Evolutionary conservation across 2,329 filamentous ascomycete species (phyloP), one percentile per base, ranked within the genome.

Genomic region (Phaeomoniella chlamydospora): DNA sequence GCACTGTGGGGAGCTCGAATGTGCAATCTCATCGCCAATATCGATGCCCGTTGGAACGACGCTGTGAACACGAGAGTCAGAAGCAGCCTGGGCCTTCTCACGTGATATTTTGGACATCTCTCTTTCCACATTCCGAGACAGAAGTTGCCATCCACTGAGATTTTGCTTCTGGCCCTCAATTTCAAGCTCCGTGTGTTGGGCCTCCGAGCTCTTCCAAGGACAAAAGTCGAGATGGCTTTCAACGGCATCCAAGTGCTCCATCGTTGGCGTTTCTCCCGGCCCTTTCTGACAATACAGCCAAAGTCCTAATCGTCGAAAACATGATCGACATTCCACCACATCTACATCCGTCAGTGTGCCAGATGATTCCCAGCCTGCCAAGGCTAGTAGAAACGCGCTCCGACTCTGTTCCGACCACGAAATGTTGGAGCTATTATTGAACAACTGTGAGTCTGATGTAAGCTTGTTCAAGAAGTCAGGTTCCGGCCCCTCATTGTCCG

Each of bases 281-380:
- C 9, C 6, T n/a, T 26, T 26, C 9, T 6, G 9, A 26, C 22
- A n/a, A 55, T 93, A 96, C 65, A 98, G 80, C 90, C 90, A 98
- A 2, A 98, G 67, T 0, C 90, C 90, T 0, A 96, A 66, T 2
- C 87, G 76, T 40, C 90, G 77, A 50, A 93, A 81, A 53, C 90
- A 98, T 14, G 84, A 82, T 39, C 79, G 71, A 55, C 90, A 98
- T 3, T 76, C 77, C 4, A 82, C 77, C 12, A 88, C 72, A 41
- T 84, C 53, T 17, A 52, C 78, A 58, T 47, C 77, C 77, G 55
- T 72, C 73, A 33, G 66, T 12, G 13, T 4, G 14, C 12, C 6
- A 18, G 32, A 9, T 15, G 9, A 17, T 34, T 34, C 32, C 32
- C 32, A 34, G 17, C 32, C 32, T 12, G 32, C 18, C 14, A 18